Evolutionary conservation across 768 basidiomycete genomes (phyloP).

Genomic region (Wakefieldia striispora): DNA sequence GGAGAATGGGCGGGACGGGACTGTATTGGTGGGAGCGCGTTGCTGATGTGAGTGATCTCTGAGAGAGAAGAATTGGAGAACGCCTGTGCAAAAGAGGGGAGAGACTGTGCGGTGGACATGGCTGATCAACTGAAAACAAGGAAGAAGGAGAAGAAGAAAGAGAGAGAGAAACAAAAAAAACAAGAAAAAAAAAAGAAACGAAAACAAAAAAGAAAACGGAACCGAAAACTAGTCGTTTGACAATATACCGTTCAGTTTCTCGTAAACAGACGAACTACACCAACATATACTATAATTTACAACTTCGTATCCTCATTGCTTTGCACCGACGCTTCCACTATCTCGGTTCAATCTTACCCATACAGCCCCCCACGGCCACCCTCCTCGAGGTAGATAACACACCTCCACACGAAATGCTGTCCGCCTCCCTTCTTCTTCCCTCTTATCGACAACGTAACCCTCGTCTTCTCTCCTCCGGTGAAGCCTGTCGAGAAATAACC

Average conservation of each 20-base stretch:
- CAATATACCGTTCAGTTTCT: background rate
- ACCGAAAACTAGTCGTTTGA: constrained; percentile 7
- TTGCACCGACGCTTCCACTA: too few species aligned
- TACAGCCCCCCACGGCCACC: too few species aligned
- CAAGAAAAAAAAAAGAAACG: constrained; percentile 2
- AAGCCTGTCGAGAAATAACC: constrained; percentile 5
- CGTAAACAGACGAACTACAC: background rate
- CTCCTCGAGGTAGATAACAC: too few species aligned
- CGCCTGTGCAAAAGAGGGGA: constrained; percentile 78
- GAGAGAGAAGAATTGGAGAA: constrained; percentile 59
- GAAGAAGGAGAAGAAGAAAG: background rate
- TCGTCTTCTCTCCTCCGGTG: constrained; percentile 3
- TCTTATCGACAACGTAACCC: background rate
- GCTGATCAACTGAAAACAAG: background rate
- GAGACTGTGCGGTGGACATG: constrained; percentile 57
- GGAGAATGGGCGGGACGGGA: constrained; percentile 37
- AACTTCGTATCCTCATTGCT: too few species aligned
- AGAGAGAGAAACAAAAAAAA: background rate
- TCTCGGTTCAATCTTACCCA: too few species aligned
- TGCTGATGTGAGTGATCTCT: constrained; percentile 48
- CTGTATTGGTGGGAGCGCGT: constrained; percentile 69
- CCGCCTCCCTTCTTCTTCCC: background rate
- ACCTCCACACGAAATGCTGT: too few species aligned
- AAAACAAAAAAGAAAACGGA: constrained; percentile 8
- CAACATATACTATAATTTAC: too few species aligned